These are phyloP conservation scores for Amylostereum areolatum DNA, from an alignment of 1,284 basidiomycete genomes.

Conservation along the genomic window DNA sequence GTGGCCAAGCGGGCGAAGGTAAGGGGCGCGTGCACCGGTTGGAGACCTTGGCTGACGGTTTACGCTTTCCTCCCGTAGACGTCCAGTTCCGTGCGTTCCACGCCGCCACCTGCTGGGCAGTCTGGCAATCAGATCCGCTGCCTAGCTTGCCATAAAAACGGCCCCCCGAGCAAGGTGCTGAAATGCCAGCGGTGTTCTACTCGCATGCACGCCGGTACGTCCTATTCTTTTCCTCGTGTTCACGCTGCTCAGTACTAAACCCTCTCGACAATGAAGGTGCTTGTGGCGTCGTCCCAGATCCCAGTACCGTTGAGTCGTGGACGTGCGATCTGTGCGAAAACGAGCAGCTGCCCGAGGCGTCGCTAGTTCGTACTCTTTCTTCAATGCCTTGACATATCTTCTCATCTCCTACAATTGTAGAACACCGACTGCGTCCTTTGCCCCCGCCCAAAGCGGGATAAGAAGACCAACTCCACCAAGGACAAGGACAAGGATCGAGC, in stretches of 20 bases:
- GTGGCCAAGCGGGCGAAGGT: conserved; percentile 70
- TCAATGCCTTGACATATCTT: background rate
- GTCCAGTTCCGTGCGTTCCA: conserved; percentile 38
- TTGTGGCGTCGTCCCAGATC: conserved; percentile 65
- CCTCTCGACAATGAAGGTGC: conserved; percentile 32
- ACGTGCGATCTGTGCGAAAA: conserved; percentile 83
- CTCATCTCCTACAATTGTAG: conserved; percentile 28
- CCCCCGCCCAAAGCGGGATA: conserved; percentile 48
- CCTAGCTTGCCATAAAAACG: conserved; percentile 68
- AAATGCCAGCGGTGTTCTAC: conserved; percentile 77
- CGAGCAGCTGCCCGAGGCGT: conserved; percentile 69
- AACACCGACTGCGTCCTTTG: conserved; percentile 72
- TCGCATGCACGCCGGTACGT: conserved; percentile 66
- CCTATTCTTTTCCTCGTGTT: conserved; percentile 5
- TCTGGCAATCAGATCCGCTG: conserved; percentile 64
- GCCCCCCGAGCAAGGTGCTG: conserved; percentile 69
- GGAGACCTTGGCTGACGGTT: background rate
- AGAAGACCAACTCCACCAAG: background rate
- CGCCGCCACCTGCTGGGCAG: conserved; percentile 51
- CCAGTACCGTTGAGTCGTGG: conserved; percentile 65
- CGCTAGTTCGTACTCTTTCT: conserved; percentile 46
- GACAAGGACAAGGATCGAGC: conserved; percentile 35
- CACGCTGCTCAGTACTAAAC: conserved; percentile 7
- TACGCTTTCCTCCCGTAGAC: conserved; percentile 32
- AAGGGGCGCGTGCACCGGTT: conserved; percentile 14